Evolutionary conservation across 805 yeast species (phyloP), one percentile per base, ranked within the genome.

Genomic region (Kregervanrija pseudodelftensis): DNA sequence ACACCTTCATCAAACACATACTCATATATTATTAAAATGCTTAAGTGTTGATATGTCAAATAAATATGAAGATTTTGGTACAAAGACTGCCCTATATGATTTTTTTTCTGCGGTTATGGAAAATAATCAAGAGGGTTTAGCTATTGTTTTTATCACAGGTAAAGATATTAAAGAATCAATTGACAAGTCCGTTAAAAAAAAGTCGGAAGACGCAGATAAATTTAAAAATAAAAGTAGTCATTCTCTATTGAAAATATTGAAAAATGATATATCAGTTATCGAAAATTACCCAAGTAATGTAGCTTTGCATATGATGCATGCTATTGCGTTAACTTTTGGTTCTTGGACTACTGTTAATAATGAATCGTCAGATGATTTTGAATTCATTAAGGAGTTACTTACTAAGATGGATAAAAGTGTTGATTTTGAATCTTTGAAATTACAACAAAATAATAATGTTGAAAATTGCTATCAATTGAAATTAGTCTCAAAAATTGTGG

Each of bases 111-210:
- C 85, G 0, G 77, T 83, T 3, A 72, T 84, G 74, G 77, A 74
- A 46, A 83, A 86, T 5, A 76, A 78, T 39, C 93, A 85, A 59
- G 86, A 85, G 58, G 95, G 93, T 2, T 61, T 85, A n/a, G 73
- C 90, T 0, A 79, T 82, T 40, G 68, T 81, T 22, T 79, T 85
- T 50, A 69, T 85, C 32, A 81, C 85, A 17, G 80, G 87, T 16
- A 57, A 73, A 59, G 73, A 72, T 50, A 70, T 72, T n/a, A 57
- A 57, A 13, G 65, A 56, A 10, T 55, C 55, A 39, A 46, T 58
- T 4, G 43, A 56, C 3, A 22, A 22, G 28, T 56, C 52, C 1
- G 28, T 22, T 22, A 37, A 30, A n/a, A 36, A 38, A 36, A 33
- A 33, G 7, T 30, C 42, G 3, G 50, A 53, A 17, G 51, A 48